Evolutionary conservation across 2,329 filamentous ascomycete species (phyloP).

Genomic region (Bisporella sp.): DNA sequence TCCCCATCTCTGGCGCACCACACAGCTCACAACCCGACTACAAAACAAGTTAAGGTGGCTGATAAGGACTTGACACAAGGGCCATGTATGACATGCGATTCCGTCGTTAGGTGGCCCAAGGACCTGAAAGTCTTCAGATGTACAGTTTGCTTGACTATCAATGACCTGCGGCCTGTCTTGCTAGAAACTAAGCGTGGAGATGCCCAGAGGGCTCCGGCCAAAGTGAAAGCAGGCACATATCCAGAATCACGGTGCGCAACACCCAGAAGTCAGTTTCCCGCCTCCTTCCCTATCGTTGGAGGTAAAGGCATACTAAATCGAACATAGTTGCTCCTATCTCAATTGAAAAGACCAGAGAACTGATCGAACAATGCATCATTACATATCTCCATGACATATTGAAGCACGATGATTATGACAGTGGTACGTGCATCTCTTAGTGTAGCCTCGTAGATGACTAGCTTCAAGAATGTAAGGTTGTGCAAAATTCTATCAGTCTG

Average conservation of each 20-base stretch:
- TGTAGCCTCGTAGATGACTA: too few relatives aligned
- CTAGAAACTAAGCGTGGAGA: conserved; percentile 22
- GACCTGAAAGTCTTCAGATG: conserved; percentile 71
- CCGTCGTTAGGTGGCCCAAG: conserved; percentile 71
- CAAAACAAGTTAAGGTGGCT: conserved; percentile 26
- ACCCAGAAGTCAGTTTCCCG: conserved; percentile 13
- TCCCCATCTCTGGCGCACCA: conserved; percentile 8
- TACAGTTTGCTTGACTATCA: conserved; percentile 77
- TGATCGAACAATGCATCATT: conserved; percentile 49
- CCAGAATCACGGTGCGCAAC: conserved; percentile 8
- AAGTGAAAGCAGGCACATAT: conserved; percentile 12
- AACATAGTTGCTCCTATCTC: conserved; percentile 43
- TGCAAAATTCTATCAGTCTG: too few relatives aligned
- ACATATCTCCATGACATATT: conserved; percentile 39
- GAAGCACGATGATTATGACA: conserved; percentile 21
- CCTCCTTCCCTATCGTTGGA: not conserved
- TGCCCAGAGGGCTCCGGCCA: conserved; percentile 15
- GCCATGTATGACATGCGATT: conserved; percentile 81
- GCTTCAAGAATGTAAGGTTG: too few relatives aligned
- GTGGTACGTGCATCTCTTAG: not conserved
- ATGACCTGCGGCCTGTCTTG: conserved; percentile 56
- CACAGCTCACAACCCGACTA: conserved; percentile 20
- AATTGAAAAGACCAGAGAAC: conserved; percentile 47
- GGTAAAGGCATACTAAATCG: conserved; percentile 1
- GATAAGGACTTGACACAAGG: conserved; percentile 60